Evolutionary conservation across 2,329 filamentous ascomycete species (phyloP).

Genomic region (Fusarium domesticum): DNA sequence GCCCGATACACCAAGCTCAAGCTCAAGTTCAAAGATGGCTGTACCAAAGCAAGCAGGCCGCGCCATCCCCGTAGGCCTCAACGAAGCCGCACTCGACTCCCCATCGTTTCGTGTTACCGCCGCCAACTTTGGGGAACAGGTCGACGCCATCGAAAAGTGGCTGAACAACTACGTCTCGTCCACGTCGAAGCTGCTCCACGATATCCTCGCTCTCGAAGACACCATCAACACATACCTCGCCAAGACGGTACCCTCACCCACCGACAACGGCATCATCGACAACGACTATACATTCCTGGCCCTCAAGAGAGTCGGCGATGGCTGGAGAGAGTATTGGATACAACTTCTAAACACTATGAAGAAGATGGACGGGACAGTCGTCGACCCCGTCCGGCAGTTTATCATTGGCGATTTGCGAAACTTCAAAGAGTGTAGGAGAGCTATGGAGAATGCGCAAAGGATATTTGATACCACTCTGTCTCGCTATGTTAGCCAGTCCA

Average conservation of each 20-base stretch:
- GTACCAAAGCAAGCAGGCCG: constrained; percentile 21
- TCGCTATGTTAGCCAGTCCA: constrained; percentile 79
- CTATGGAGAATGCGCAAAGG: constrained; percentile 77
- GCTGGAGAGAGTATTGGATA: constrained; percentile 83
- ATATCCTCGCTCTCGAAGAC: constrained; percentile 72
- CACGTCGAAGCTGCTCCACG: constrained; percentile 55
- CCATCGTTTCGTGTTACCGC: constrained; percentile 89
- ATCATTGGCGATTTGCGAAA: constrained; percentile 73
- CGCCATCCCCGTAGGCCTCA: constrained; percentile 72
- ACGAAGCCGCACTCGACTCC: constrained; percentile 94
- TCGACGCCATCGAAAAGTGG: constrained; percentile 90
- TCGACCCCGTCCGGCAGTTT: constrained; percentile 80
- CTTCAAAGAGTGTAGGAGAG: constrained; percentile 80
- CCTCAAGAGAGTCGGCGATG: constrained; percentile 80
- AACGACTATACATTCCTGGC: constrained; percentile 92
- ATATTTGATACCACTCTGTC: constrained; percentile 77
- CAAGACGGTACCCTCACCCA: constrained; percentile 72
- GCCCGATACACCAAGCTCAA: constrained; percentile 20
- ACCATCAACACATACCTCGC: constrained; percentile 74
- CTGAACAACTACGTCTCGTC: constrained; percentile 62
- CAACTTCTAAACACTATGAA: constrained; percentile 71
- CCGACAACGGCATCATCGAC: constrained; percentile 76
- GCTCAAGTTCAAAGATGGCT: constrained; percentile 22
- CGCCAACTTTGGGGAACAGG: constrained; percentile 84
- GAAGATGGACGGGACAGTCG: constrained; percentile 70